A percentile compares a stretch with the other conserved stretches of the same genome.
Conservation (phyloP, 2,329 filamentous ascomycete genomes). For the Colletotrichum abscissum region DNA sequence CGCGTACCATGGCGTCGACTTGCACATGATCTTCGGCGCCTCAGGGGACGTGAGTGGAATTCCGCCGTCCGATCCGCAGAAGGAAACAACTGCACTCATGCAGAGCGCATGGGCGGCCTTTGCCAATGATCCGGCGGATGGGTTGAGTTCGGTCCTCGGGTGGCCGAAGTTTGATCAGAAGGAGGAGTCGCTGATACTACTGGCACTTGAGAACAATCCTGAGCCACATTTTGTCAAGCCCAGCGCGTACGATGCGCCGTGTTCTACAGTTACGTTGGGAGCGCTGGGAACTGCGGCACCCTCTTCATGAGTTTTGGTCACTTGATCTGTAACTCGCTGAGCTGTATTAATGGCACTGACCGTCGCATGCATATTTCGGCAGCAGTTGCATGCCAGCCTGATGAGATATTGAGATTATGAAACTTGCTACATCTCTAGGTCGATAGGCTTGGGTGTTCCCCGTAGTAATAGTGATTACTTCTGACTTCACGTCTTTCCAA, state of each 20-base stretch:
- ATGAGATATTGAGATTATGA: not conserved
- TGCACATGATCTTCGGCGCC: conserved; percentile 59
- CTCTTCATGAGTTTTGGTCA: not conserved
- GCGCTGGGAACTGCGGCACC: conserved; percentile 33
- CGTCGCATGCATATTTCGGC: not conserved
- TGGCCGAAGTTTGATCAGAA: conserved; percentile 49
- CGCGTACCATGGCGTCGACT: conserved; percentile 60
- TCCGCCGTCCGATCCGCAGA: conserved; percentile 43
- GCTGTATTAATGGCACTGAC: not conserved
- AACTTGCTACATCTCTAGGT: not conserved
- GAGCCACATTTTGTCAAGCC: conserved; percentile 40
- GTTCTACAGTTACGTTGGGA: conserved; percentile 39
- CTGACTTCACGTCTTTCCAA: too few relatives aligned
- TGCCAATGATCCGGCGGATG: conserved; percentile 47
- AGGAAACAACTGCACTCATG: conserved; percentile 48
- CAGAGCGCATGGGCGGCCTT: conserved; percentile 55
- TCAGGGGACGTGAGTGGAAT: conserved; percentile 52
- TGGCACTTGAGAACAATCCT: conserved; percentile 42
- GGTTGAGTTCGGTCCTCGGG: conserved; percentile 45
- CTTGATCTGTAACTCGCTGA: too few relatives aligned
- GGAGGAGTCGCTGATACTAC: conserved; percentile 40
- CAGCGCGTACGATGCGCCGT: conserved; percentile 39
- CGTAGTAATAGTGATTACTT: not conserved
- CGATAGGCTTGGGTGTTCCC: not conserved
- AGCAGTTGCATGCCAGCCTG: not conserved